Evolutionary conservation across 2,329 filamentous ascomycete species (phyloP).

Genomic region (Stagonosporopsis rhizophila): DNA sequence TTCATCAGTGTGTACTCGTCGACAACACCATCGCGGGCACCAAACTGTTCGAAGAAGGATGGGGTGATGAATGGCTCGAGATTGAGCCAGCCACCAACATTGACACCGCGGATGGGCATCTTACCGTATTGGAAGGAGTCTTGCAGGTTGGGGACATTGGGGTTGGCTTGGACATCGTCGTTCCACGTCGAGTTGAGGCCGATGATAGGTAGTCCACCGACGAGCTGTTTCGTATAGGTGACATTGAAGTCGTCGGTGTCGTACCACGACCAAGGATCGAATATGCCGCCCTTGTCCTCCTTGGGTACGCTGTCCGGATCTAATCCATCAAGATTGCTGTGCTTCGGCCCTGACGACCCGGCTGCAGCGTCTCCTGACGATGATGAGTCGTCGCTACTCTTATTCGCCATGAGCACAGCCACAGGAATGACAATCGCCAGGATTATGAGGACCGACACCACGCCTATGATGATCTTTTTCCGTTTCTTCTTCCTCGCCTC

Average conservation of each 20-base stretch:
- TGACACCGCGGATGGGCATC: slow-evolving; percentile 85
- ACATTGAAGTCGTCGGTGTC: slow-evolving; percentile 91
- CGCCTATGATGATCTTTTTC: slow-evolving; percentile 61
- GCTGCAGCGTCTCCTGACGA: slow-evolving; percentile 24
- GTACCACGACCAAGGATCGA: slow-evolving; percentile 92
- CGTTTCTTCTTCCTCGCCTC: slow-evolving; percentile 50
- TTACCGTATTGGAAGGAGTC: slow-evolving; percentile 80
- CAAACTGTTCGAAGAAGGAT: slow-evolving; percentile 79
- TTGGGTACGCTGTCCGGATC: slow-evolving; percentile 55
- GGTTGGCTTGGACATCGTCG: slow-evolving; percentile 79
- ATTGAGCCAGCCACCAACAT: slow-evolving; percentile 91
- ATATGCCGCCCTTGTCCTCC: slow-evolving; percentile 73
- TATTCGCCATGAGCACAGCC: slow-evolving; percentile 55
- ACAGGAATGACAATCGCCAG: slow-evolving; percentile 58
- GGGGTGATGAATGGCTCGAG: slow-evolving; percentile 96
- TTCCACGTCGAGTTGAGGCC: slow-evolving; percentile 87
- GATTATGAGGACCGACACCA: slow-evolving; percentile 48
- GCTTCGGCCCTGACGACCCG: slow-evolving; percentile 44
- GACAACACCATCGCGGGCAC: slow-evolving; percentile 68
- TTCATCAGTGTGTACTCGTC: slow-evolving; percentile 85
- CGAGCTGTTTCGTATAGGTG: slow-evolving; percentile 84
- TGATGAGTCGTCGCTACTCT: slow-evolving; percentile 38
- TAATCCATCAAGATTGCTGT: slow-evolving; percentile 55
- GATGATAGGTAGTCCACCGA: slow-evolving; percentile 90
- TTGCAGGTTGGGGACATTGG: slow-evolving; percentile 78